phyloP scores from a whole-genome alignment of 2,329 filamentous ascomycete genomes.

The Pseudogymnoascus sp. region DNA sequence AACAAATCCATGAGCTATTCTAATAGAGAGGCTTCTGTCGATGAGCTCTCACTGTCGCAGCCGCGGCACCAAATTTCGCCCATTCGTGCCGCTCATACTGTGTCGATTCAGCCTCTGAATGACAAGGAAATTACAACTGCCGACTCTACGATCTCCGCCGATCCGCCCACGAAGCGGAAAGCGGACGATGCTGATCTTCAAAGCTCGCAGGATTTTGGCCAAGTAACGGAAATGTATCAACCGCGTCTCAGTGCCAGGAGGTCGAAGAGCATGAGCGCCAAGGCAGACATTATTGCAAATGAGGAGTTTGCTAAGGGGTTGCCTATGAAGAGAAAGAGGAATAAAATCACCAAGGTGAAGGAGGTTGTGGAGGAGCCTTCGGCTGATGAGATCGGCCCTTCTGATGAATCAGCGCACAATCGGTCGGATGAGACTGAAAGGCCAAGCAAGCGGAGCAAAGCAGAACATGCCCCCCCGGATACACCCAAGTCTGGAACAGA shows the following conservation, averaged over 20 bases:
- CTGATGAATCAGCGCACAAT: background rate
- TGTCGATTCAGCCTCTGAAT: background rate
- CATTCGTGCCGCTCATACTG: background rate
- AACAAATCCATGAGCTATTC: background rate
- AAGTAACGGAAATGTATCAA: slow-evolving; percentile 10
- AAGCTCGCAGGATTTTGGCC: slow-evolving; percentile 6
- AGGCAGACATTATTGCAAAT: slow-evolving; percentile 4
- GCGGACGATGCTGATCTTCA: background rate
- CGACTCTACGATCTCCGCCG: background rate
- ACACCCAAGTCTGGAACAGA: background rate
- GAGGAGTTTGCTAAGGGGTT: background rate
- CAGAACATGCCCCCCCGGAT: background rate
- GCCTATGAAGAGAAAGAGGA: background rate
- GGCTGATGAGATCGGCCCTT: slow-evolving; percentile 1
- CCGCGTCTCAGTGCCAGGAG: slow-evolving; percentile 12
- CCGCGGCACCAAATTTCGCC: background rate
- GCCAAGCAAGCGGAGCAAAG: background rate
- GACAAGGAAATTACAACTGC: background rate
- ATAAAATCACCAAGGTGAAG: background rate
- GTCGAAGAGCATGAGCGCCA: slow-evolving; percentile 10
- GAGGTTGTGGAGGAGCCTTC: background rate
- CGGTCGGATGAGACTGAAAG: background rate
- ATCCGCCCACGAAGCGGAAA: background rate
- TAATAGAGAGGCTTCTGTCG: slow-evolving; percentile 4
- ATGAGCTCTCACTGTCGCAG: slow-evolving; percentile 1